Percentiles rank a stretch among this genome's conserved stretches.
phyloP scores from a whole-genome alignment of 2,329 filamentous ascomycete species.

The Pseudogymnoascus sp. region DNA sequence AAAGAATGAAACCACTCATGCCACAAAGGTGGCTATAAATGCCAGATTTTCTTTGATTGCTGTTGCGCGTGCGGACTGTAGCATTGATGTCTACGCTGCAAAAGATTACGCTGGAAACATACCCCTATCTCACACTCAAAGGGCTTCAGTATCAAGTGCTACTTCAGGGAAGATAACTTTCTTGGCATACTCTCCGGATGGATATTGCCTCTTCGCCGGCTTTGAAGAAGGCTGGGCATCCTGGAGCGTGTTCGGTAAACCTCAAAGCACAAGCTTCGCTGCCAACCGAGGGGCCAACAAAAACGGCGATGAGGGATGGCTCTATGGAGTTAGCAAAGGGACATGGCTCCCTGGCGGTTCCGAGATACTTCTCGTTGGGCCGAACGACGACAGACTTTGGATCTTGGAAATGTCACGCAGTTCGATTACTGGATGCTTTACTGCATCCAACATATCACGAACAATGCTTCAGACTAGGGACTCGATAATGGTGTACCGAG shows the following conservation, averaged over 20 bases:
- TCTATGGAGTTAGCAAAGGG: constrained; percentile 69
- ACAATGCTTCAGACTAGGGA: constrained; percentile 84
- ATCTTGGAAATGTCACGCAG: constrained; percentile 88
- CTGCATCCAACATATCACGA: constrained; percentile 80
- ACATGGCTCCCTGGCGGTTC: constrained; percentile 85
- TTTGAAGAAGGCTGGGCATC: constrained; percentile 90
- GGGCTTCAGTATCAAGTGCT: constrained; percentile 58
- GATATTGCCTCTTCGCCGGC: constrained; percentile 90
- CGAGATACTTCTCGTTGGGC: constrained; percentile 69
- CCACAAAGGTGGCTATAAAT: constrained; percentile 76
- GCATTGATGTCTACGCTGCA: constrained; percentile 82
- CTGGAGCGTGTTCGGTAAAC: constrained; percentile 96
- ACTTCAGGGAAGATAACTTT: constrained; percentile 67
- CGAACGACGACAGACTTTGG: constrained; percentile 74
- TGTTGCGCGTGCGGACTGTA: constrained; percentile 72
- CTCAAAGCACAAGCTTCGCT: constrained; percentile 76
- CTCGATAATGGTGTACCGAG: constrained; percentile 85
- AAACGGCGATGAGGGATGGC: constrained; percentile 72
- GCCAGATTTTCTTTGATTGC: constrained; percentile 91
- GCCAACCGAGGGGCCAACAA: constrained; percentile 58
- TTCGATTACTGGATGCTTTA: constrained; percentile 87
- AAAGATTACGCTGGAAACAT: constrained; percentile 93
- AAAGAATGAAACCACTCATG: constrained; percentile 50
- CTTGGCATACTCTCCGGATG: constrained; percentile 85
- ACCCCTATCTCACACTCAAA: constrained; percentile 73